phyloP scores from a whole-genome alignment of 2,329 filamentous ascomycete species.

The Cyclaneusma minus region DNA sequence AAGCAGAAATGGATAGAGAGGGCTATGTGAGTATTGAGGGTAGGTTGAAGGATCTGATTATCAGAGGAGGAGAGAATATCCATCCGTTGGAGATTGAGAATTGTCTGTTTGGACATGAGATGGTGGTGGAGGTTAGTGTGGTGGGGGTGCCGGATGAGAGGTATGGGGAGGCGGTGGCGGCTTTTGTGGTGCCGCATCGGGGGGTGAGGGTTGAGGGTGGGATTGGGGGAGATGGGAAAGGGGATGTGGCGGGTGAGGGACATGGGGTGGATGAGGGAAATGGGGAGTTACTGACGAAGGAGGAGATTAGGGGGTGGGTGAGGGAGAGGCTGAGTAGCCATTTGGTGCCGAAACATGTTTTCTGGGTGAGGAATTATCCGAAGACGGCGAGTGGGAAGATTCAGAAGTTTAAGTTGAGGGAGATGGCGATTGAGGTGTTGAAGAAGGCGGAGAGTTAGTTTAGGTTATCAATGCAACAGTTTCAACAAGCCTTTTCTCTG shows the following conservation, averaged over 20 bases:
- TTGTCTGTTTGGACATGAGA: constrained; percentile 58
- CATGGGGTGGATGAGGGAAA: constrained; percentile 8
- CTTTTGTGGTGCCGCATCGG: constrained; percentile 52
- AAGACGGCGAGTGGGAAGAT: constrained; percentile 97
- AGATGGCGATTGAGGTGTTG: constrained; percentile 39
- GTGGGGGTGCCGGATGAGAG: constrained; percentile 69
- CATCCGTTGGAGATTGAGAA: constrained; percentile 89
- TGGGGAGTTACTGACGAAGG: constrained; percentile 27
- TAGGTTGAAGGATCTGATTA: constrained; percentile 89
- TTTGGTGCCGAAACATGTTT: constrained; percentile 79
- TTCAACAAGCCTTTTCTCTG: too few species aligned
- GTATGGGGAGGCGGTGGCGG: constrained; percentile 77
- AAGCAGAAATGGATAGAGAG: constrained; percentile 67
- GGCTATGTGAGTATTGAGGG: constrained; percentile 85
- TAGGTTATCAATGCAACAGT: too few species aligned
- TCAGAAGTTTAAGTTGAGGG: constrained; percentile 77
- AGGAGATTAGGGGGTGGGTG: constrained; percentile 59
- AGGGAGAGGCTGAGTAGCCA: constrained; percentile 50
- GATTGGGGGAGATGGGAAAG: constrained; percentile 14
- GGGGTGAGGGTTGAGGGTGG: constrained; percentile 16
- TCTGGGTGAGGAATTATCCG: constrained; percentile 71
- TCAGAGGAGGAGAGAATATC: constrained; percentile 89
- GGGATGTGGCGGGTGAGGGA: constrained; percentile 5
- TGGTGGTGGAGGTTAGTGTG: constrained; percentile 62
- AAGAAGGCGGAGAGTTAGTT: constrained; percentile 6